These are phyloP conservation scores for Babjeviella inositovora DNA, from an alignment of 805 yeast genomes.

Conservation along the genomic window DNA sequence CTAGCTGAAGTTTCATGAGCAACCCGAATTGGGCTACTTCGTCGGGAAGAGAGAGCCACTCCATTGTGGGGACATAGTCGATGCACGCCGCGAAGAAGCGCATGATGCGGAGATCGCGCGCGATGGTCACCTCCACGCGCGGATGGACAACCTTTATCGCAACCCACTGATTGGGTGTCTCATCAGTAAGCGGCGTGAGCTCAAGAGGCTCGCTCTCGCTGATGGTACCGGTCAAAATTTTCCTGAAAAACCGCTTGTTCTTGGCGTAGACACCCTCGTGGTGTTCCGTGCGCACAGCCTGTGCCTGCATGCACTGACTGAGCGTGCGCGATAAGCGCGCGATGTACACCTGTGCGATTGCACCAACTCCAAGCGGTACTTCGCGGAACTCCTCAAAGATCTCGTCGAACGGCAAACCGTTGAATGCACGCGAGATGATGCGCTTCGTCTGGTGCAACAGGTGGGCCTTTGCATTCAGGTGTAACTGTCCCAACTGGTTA, in stretches of 20 bases:
- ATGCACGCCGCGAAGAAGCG: conserved; percentile 55
- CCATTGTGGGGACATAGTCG: conserved; percentile 81
- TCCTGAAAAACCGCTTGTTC: not conserved
- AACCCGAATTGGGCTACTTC: conserved; percentile 82
- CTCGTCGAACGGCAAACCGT: conserved; percentile 43
- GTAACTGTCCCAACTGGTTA: conserved; percentile 58
- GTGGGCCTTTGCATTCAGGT: conserved; percentile 74
- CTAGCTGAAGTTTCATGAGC: conserved; percentile 81
- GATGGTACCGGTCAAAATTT: conserved; percentile 1
- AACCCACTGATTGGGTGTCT: conserved; percentile 36
- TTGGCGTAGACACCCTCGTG: too few relatives aligned
- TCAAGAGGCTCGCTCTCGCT: conserved; percentile 3
- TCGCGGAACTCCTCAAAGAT: conserved; percentile 67
- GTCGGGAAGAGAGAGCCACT: conserved; percentile 90
- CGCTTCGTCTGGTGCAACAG: conserved; percentile 39
- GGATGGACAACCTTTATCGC: conserved; percentile 95
- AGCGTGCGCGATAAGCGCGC: conserved; percentile 56
- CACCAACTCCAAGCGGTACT: conserved; percentile 89
- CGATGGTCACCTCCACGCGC: conserved; percentile 50
- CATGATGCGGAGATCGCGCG: conserved; percentile 79
- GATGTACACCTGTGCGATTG: conserved; percentile 89
- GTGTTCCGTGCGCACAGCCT: too few relatives aligned
- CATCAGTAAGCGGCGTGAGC: conserved; percentile 8
- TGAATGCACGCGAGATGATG: conserved; percentile 43
- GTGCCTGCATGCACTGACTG: too few relatives aligned